Base-by-base conservation (phyloP, 2,329 filamentous ascomycete genomes). In the Zarea fungicola region DNA sequence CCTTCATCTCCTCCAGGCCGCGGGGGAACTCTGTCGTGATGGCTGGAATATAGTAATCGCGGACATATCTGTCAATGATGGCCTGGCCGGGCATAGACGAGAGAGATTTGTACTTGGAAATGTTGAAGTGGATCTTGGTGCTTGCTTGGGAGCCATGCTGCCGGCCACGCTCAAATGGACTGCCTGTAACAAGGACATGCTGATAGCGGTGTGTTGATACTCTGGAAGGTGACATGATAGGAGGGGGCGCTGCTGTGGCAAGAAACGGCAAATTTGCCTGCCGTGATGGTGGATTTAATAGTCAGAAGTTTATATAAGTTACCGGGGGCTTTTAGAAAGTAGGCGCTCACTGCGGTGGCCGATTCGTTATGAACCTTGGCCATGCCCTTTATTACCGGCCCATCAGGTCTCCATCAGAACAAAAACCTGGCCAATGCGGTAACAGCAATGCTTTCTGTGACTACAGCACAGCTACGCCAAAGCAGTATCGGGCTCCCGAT, bases 1-100 rank as follows among this genome's bases (percentile, higher is more conserved):
- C 82, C 48, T 61, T 57, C 50, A 77, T 73, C 53, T 78, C 75
- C 3, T 62, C 47, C 29, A 52, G 22, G 22, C 51, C 54, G 11
- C 41, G 45, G 2, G 55, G 48, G 32, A 47, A 55, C 23, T 28
- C 26, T 5, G 26, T 21, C 25, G 49, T 21, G 11, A 57, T 46
- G 7, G 46, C 21, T 11, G 48, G 46, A n/a, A 48, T 22, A 42
- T 31, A 49, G 39, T 16, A 36, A 2, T 41, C 48, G 10, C 13
- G 19, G 16, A 28, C 25, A 18, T 41, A 41, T 25, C 25, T 7
- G 37, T 25, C 37, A 2, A 41, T 14, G 8, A 41, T 14, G 5
- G 16, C 37, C 9, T 26, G 19, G 19, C 19, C 25, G 13, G 37
- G 37, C 37, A 41, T 41, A 6, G 37, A 41, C 21, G 7, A 11